Evolutionary conservation across 148 eudicot genomes (phyloP).

Genomic region (Rhododendron griersonianum): DNA sequence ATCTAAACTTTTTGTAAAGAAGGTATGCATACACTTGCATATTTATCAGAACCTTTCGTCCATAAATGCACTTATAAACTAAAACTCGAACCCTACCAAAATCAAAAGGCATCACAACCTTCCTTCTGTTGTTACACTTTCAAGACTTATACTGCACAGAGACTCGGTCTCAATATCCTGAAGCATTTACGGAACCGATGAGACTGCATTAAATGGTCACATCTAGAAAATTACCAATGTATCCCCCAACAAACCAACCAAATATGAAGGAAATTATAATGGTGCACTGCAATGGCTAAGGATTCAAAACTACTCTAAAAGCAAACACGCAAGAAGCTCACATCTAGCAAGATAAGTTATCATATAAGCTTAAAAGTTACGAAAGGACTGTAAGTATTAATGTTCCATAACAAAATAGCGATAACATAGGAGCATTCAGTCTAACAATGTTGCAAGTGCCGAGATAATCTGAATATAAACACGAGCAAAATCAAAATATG

Average conservation of each 20-base stretch:
- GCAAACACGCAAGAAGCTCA: neutral
- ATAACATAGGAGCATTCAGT: slow-evolving; percentile 1
- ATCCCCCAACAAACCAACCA: neutral
- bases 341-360: neutral
- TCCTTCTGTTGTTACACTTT: neutral
- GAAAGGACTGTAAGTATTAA: neutral
- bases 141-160: neutral
- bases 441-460: neutral
- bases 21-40: too few relatives aligned
- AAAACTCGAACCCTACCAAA: neutral
- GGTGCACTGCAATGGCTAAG: neutral
- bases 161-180: neutral
- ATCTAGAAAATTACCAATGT: neutral
- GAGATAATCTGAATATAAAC: neutral
- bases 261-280: neutral
- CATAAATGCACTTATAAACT: neutral
- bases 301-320: neutral
- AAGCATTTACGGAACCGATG: neutral
- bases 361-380: neutral
- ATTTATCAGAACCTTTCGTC: neutral
- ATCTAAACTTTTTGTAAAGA: neutral
- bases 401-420: neutral
- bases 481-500: neutral
- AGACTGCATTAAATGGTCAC: neutral
- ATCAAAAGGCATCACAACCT: neutral